Base-by-base conservation (phyloP, 2,329 filamentous ascomycete genomes). In the Fragosphaeria purpurea region DNA sequence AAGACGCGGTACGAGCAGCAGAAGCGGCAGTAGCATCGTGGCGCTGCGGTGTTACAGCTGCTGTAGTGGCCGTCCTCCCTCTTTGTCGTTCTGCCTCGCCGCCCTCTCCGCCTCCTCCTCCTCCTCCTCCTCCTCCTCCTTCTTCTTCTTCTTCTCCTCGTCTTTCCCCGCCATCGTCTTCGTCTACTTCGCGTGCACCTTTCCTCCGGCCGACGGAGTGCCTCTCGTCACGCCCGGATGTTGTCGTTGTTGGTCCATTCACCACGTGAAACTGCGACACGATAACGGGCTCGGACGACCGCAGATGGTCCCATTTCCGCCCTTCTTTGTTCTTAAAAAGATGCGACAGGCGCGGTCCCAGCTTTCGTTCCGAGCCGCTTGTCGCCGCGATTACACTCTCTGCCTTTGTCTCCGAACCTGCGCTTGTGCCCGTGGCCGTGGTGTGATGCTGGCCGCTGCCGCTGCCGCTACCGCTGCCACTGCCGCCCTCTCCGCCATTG, bases 201-300 rank as follows among this genome's bases (percentile, higher is more conserved):
- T 22, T 22, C 22, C 22, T 22, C 22, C 22, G 22, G 22, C 22
- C 22, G 22, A 22, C 22, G 22, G 22, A 22, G 22, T 22, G 22
- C 22, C 22, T 22, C 22, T 22, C 22, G 22, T 22, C 22, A 22
- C 22, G 22, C 22, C 22, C 32, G 11, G 43, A 22, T 10, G 9
- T 4, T 37, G n/a, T 10, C 13, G 37, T 22, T 7, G 35, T 41
- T 30, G 5, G 9, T 2, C 50, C 32, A 32, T 39, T 52, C 30
- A 46, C 47, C 5, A 56, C 56, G 31, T 55, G 53, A 31, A 50
- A 55, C 49, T 57, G 58, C 7, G 76, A 67, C 45, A 80, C 74
- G 55, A 82, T 79, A 55, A 81, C 76, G 4, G 78, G 77, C 53
- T 81, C 77, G 37, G 74, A 70, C 3, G 75, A 74, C 48, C 78